Conservation (phyloP, 768 basidiomycete species). For the Chalciporus chontae region DNA sequence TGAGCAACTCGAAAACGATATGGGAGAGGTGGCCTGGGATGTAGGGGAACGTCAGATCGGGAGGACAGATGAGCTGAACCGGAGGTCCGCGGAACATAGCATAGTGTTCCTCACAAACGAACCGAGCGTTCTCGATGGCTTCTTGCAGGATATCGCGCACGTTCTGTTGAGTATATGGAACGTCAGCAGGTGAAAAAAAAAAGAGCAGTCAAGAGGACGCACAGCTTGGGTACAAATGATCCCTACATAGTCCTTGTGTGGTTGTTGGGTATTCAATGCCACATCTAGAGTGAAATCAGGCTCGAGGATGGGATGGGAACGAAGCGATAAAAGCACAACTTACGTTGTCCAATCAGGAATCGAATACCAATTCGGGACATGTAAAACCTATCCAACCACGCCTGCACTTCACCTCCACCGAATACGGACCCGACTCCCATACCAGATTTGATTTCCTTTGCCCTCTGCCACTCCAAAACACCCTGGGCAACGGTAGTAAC, state of each 20-base stretch:
- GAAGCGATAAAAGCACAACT: slow-evolving; percentile 23
- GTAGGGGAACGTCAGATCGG: slow-evolving; percentile 21
- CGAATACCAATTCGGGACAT: slow-evolving; percentile 95
- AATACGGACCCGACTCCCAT: slow-evolving; percentile 32
- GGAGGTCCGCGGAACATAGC: slow-evolving; percentile 95
- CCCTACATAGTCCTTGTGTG: slow-evolving; percentile 90
- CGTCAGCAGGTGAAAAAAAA: background rate
- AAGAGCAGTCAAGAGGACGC: slow-evolving; percentile 28
- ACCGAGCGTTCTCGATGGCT: slow-evolving; percentile 93
- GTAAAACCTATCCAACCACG: slow-evolving; percentile 97
- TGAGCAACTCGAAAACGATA: slow-evolving; percentile 94
- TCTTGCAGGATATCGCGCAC: slow-evolving; percentile 98
- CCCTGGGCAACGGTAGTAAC: slow-evolving; percentile 97
- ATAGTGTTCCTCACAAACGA: slow-evolving; percentile 62
- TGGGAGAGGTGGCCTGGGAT: slow-evolving; percentile 37
- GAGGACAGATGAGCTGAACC: slow-evolving; percentile 93
- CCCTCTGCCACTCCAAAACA: slow-evolving; percentile 92
- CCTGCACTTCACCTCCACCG: slow-evolving; percentile 86
- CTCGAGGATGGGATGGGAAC: background rate
- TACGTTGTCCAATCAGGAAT: slow-evolving; percentile 95
- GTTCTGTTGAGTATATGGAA: slow-evolving; percentile 47
- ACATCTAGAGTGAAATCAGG: slow-evolving; percentile 55
- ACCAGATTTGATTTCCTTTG: slow-evolving; percentile 27
- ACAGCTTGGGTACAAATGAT: slow-evolving; percentile 95
- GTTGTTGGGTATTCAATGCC: slow-evolving; percentile 86